Percentiles rank a stretch among this genome's conserved stretches.
These are phyloP conservation scores for Naganishia liquefaciens DNA, from an alignment of 1,284 basidiomycete species.

Conservation along the genomic window DNA sequence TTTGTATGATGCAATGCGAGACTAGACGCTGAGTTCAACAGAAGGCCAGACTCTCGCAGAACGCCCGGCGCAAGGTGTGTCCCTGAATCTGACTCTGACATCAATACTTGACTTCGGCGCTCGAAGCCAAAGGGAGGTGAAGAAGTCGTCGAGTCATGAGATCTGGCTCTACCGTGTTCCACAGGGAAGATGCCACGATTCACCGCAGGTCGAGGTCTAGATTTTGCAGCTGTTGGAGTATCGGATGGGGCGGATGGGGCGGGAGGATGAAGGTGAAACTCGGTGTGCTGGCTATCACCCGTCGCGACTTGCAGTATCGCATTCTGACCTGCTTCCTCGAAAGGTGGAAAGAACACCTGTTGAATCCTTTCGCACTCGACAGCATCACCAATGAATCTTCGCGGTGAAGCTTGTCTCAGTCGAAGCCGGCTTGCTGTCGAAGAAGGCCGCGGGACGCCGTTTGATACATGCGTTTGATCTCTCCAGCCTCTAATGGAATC, in stretches of 20 bases:
- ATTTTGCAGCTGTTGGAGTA: not conserved
- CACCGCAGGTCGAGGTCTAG: no score
- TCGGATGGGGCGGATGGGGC: not conserved
- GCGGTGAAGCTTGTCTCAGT: not conserved
- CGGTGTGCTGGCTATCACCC: not conserved
- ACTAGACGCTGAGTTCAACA: slow-evolving; percentile 3
- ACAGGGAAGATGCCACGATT: not conserved
- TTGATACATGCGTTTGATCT: no score
- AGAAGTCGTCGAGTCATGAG: not conserved
- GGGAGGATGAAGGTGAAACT: not conserved
- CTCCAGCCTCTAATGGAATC: no score
- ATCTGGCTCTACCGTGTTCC: no score
- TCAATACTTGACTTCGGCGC: not conserved
- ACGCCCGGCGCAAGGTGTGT: not conserved
- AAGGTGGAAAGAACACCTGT: slow-evolving; percentile 30
- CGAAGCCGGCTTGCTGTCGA: not conserved
- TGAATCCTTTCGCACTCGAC: slow-evolving; percentile 12
- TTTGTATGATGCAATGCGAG: not conserved
- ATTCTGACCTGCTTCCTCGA: slow-evolving; percentile 27
- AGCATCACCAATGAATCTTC: not conserved
- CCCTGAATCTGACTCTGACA: not conserved
- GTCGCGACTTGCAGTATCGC: slow-evolving; percentile 6
- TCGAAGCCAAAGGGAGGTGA: no score
- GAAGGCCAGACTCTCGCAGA: slow-evolving; percentile 14
- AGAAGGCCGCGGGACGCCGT: not conserved